Conservation (phyloP, 768 basidiomycete genomes). For the Daedaleopsis sinensis region DNA sequence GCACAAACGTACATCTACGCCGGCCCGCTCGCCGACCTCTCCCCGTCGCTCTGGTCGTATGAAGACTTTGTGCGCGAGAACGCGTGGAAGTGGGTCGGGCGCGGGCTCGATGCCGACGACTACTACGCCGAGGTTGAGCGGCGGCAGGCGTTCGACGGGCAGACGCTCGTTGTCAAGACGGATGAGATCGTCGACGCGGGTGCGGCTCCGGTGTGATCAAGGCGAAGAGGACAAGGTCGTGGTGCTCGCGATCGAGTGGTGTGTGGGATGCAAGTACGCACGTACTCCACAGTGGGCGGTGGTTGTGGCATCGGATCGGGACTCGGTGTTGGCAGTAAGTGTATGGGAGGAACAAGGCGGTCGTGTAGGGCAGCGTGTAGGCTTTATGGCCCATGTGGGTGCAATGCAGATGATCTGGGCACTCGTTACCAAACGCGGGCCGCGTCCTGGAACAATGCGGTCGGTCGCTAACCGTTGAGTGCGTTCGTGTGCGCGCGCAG, state of each 20-base stretch:
- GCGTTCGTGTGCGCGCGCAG: not conserved
- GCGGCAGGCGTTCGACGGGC: constrained; percentile 43
- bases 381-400: not conserved
- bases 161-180: constrained; percentile 29
- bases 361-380: not conserved
- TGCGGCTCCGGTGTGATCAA: not conserved
- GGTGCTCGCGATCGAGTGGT: not conserved
- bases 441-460: not conserved
- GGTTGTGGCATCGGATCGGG: not conserved
- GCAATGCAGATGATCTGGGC: not conserved
- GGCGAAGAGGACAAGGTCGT: not conserved
- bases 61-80: constrained; percentile 77
- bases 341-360: not conserved
- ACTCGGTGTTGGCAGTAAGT: no score
- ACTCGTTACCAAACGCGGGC: not conserved
- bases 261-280: not conserved
- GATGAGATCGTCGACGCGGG: constrained; percentile 18
- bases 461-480: not conserved
- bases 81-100: constrained; percentile 77
- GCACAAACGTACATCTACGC: constrained; percentile 79
- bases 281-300: not conserved
- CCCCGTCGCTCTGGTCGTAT: constrained; percentile 75
- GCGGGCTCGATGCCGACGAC: constrained; percentile 32
- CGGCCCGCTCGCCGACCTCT: constrained; percentile 44
- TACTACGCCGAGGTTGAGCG: constrained; percentile 60